phyloP scores from a whole-genome alignment of 441 rosid genomes.

The Adansonia rubrostipa region DNA sequence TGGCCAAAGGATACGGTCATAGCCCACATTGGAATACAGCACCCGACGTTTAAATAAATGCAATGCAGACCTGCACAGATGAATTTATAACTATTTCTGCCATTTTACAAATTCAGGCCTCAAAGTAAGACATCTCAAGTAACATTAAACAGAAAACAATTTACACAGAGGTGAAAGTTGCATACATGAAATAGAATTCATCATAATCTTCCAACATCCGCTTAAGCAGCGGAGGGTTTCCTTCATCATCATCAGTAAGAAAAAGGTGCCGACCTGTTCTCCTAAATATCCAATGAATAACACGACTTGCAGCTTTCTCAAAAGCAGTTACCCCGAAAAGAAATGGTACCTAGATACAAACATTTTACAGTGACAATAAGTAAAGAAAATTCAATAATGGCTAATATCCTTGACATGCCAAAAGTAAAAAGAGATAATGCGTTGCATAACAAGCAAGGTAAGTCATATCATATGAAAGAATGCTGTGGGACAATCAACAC shows the following conservation, averaged over 20 bases:
- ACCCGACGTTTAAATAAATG: constrained; percentile 77
- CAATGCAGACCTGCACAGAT: constrained; percentile 75
- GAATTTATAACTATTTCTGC: constrained; percentile 20
- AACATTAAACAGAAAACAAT: constrained; percentile 15
- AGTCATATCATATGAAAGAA: too few relatives aligned
- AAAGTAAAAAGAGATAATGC: too few relatives aligned
- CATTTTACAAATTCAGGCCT: background rate
- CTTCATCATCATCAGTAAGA: constrained; percentile 81
- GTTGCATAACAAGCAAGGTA: too few relatives aligned
- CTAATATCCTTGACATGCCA: too few relatives aligned
- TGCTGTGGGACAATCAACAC: too few relatives aligned
- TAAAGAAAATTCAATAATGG: too few relatives aligned
- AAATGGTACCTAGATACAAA: constrained; percentile 78
- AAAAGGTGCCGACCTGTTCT: constrained; percentile 77
- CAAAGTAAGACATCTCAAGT: constrained; percentile 24
- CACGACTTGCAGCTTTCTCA: constrained; percentile 77
- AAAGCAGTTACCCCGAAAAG: constrained; percentile 89
- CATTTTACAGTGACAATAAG: background rate
- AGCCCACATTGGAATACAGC: constrained; percentile 77
- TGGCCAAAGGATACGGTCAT: constrained; percentile 82
- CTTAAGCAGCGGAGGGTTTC: constrained; percentile 79
- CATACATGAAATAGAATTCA: constrained; percentile 64
- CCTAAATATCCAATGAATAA: constrained; percentile 56
- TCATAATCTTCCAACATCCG: constrained; percentile 48
- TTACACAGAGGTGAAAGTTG: constrained; percentile 7